These are phyloP conservation scores for Russula griseocarnosa DNA, from an alignment of 768 basidiomycete genomes.

Conservation along the genomic window DNA sequence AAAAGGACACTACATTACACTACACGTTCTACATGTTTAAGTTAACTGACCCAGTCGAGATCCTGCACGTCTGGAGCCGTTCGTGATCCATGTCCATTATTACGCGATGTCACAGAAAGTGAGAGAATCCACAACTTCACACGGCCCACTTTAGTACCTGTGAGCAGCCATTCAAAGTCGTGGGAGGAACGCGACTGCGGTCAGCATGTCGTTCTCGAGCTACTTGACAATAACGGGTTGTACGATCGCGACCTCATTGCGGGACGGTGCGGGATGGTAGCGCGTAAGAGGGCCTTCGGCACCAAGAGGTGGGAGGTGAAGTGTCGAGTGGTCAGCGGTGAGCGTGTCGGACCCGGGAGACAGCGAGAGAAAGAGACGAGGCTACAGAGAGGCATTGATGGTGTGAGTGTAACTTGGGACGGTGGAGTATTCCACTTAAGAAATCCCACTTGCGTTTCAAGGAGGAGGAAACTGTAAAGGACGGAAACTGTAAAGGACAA, in stretches of 20 bases:
- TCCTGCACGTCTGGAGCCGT: slow-evolving; percentile 16
- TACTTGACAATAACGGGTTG: slow-evolving; percentile 89
- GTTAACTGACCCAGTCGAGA: slow-evolving; percentile 22
- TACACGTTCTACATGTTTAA: neutral
- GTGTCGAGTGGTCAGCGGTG: slow-evolving; percentile 48
- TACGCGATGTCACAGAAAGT: slow-evolving; percentile 38
- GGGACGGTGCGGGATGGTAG: slow-evolving; percentile 85
- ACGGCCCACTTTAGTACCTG: slow-evolving; percentile 69
- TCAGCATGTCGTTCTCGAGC: slow-evolving; percentile 75
- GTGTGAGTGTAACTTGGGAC: slow-evolving; percentile 70
- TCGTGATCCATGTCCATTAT: slow-evolving; percentile 22
- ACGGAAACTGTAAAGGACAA: neutral
- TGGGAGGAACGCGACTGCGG: slow-evolving; percentile 72
- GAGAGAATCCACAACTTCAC: slow-evolving; percentile 85
- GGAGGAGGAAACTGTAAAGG: no score
- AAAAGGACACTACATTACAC: neutral
- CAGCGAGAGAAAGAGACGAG: slow-evolving; percentile 69
- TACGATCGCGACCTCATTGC: slow-evolving; percentile 84
- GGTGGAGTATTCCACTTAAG: slow-evolving; percentile 80
- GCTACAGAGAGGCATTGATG: slow-evolving; percentile 75
- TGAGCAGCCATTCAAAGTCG: slow-evolving; percentile 72
- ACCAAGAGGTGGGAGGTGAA: slow-evolving; percentile 49
- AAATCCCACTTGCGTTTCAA: slow-evolving; percentile 71
- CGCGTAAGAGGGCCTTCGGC: slow-evolving; percentile 46
- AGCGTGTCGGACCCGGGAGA: slow-evolving; percentile 33